A percentile compares a stretch with the other conserved stretches of the same genome.
phyloP scores from a whole-genome alignment of 2,329 filamentous ascomycete species.

The Alternaria novae-zelandiae region DNA sequence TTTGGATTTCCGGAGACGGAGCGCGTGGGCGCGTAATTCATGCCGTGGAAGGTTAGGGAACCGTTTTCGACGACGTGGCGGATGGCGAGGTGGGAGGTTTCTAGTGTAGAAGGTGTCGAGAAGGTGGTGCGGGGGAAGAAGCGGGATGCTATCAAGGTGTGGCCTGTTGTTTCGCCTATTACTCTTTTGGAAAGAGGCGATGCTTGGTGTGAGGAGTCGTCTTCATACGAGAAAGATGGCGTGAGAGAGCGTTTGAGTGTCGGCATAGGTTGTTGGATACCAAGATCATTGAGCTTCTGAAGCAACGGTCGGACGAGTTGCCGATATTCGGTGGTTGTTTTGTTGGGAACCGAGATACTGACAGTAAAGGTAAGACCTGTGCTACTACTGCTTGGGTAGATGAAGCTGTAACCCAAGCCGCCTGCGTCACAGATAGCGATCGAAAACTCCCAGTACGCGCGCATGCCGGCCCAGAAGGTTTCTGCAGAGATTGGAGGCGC shows the following conservation, averaged over 20 bases:
- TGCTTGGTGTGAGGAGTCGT: neutral
- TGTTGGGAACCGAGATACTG: conserved; percentile 25
- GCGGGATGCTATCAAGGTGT: conserved; percentile 35
- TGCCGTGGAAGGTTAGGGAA: conserved; percentile 34
- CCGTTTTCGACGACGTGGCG: conserved; percentile 28
- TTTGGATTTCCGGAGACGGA: conserved; percentile 11
- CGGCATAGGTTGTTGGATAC: conserved; percentile 23
- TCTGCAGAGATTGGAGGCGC: conserved; percentile 18
- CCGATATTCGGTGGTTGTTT: conserved; percentile 14
- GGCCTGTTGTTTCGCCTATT: conserved; percentile 26
- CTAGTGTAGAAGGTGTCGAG: conserved; percentile 6
- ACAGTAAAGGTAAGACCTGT: conserved; percentile 30
- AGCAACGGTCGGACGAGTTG: conserved; percentile 27
- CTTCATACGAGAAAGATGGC: neutral
- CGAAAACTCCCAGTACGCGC: conserved; percentile 25
- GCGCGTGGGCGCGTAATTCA: conserved; percentile 26
- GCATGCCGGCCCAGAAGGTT: conserved; percentile 36
- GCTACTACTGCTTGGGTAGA: conserved; percentile 15
- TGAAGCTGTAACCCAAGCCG: conserved; percentile 38
- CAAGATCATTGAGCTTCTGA: conserved; percentile 20
- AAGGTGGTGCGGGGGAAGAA: conserved; percentile 29
- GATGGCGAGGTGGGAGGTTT: conserved; percentile 16
- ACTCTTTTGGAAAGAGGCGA: conserved; percentile 1
- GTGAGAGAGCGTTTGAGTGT: conserved; percentile 5
- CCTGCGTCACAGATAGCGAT: conserved; percentile 27